phyloP scores from a whole-genome alignment of 176 grass and related monocot species.

The Oryza nivara region DNA sequence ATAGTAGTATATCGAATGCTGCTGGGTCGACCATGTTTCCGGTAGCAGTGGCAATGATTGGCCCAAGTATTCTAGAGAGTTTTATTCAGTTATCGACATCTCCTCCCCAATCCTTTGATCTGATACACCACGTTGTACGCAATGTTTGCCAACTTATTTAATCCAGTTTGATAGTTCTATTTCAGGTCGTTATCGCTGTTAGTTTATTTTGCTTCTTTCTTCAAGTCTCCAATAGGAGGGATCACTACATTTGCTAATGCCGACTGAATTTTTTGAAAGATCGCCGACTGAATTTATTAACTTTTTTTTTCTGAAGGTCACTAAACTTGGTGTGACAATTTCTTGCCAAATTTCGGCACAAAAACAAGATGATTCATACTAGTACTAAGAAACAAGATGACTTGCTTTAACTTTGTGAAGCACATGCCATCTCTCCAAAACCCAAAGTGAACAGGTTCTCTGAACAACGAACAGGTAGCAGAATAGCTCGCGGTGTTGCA shows the following conservation, averaged over 20 bases:
- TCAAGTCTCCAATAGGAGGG: neutral
- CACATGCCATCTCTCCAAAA: conserved; percentile 33
- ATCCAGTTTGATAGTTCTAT: neutral
- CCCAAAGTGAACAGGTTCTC: conserved; percentile 40
- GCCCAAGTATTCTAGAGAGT: neutral
- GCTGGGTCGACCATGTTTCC: conserved; percentile 2
- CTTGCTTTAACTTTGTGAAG: neutral
- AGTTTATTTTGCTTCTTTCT: neutral
- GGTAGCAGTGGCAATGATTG: neutral
- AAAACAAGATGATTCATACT: neutral
- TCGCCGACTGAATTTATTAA: neutral
- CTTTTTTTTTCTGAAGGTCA: neutral
- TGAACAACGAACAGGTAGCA: conserved; percentile 39
- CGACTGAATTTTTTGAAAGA: neutral
- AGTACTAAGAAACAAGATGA: conserved; percentile 7
- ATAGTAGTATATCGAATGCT: neutral
- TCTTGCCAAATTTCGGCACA: neutral
- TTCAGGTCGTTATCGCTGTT: neutral
- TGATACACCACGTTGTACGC: neutral
- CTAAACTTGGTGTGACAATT: neutral
- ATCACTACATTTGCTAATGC: neutral
- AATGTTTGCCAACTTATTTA: conserved; percentile 7
- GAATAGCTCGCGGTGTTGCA: neutral
- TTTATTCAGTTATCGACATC: neutral
- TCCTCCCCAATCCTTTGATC: neutral